A percentile compares a stretch with the other conserved stretches of the same genome.
Evolutionary conservation across 2,329 filamentous ascomycete species (phyloP).

Genomic region (Fusarium odoratissimum): DNA sequence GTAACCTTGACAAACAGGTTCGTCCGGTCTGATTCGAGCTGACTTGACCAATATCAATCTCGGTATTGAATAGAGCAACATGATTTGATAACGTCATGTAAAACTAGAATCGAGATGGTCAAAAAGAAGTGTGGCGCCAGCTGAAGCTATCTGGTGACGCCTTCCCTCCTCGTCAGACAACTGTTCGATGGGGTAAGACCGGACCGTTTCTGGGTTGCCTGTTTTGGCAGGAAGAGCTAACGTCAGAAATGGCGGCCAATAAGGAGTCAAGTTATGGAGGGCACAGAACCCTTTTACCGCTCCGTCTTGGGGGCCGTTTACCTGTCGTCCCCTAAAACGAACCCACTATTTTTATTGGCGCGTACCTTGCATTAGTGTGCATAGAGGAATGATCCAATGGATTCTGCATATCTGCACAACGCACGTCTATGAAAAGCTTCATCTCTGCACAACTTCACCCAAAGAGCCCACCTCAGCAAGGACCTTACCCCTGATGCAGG

Average conservation of each 20-base stretch:
- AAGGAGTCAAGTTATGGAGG: conserved; percentile 12
- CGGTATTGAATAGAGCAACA: neutral
- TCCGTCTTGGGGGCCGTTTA: conserved; percentile 39
- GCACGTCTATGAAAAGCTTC: conserved; percentile 11
- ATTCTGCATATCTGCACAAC: conserved; percentile 14
- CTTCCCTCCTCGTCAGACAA: conserved; percentile 21
- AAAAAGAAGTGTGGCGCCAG: conserved; percentile 12
- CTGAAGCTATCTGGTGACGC: conserved; percentile 29
- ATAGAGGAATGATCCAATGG: conserved; percentile 10
- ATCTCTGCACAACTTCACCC: conserved; percentile 12
- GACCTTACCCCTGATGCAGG: conserved; percentile 33
- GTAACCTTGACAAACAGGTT: neutral
- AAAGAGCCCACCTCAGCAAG: conserved; percentile 10
- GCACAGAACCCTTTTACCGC: conserved; percentile 23
- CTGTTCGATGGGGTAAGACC: conserved; percentile 32
- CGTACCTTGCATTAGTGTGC: conserved; percentile 46
- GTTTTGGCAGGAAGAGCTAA: conserved; percentile 29
- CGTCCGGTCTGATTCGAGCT: neutral
- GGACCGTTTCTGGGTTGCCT: conserved; percentile 34
- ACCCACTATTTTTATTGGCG: conserved; percentile 28
- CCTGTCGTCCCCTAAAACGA: conserved; percentile 24
- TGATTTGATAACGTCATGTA: conserved; percentile 12
- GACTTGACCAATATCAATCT: neutral
- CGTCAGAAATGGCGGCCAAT: conserved; percentile 25
- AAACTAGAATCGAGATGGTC: conserved; percentile 19